A percentile compares a stretch with the other conserved stretches of the same genome.
Conservation (phyloP, 179 eudicot species). For the Heliamphora pulchella region DNA sequence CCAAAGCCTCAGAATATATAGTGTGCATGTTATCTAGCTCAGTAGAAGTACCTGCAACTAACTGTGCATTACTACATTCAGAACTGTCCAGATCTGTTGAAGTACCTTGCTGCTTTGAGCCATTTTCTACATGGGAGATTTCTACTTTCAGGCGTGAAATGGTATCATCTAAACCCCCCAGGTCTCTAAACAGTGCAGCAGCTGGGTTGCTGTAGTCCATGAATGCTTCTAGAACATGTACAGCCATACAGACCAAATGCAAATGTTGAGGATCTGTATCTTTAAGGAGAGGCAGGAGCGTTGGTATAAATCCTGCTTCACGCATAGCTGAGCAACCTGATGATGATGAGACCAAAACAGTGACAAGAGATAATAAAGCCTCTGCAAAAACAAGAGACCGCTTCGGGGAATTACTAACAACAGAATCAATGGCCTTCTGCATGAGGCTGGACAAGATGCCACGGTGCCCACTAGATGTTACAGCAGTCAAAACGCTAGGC, state of each 20-base stretch:
- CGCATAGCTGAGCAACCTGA: constrained; percentile 98
- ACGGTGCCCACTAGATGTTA: constrained; percentile 98
- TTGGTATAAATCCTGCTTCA: constrained; percentile 97
- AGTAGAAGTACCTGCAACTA: constrained; percentile 31
- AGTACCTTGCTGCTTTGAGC: constrained; percentile 38
- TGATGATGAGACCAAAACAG: constrained; percentile 84
- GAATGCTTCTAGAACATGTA: constrained; percentile 93
- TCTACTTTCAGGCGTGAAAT: constrained; percentile 72
- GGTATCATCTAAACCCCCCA: constrained; percentile 96
- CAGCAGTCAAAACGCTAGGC: constrained; percentile 82
- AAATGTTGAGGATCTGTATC: constrained; percentile 87
- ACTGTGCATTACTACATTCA: constrained; percentile 32
- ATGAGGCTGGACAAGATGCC: constrained; percentile 96
- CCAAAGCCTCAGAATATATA: constrained; percentile 78
- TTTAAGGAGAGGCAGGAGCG: constrained; percentile 90
- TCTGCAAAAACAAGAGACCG: constrained; percentile 91
- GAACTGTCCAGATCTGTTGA: constrained; percentile 30
- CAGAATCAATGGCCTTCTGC: constrained; percentile 92
- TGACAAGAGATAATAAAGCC: constrained; percentile 84
- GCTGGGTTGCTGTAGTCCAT: constrained; percentile 99
- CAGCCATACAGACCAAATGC: constrained; percentile 93
- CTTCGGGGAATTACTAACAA: constrained; percentile 59
- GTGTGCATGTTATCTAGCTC: constrained; percentile 62
- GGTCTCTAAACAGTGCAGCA: constrained; percentile 91
- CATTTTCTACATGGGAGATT: constrained; percentile 65